phyloP scores from a whole-genome alignment of 768 basidiomycete species.

The Xerocomellus chrysenteron region DNA sequence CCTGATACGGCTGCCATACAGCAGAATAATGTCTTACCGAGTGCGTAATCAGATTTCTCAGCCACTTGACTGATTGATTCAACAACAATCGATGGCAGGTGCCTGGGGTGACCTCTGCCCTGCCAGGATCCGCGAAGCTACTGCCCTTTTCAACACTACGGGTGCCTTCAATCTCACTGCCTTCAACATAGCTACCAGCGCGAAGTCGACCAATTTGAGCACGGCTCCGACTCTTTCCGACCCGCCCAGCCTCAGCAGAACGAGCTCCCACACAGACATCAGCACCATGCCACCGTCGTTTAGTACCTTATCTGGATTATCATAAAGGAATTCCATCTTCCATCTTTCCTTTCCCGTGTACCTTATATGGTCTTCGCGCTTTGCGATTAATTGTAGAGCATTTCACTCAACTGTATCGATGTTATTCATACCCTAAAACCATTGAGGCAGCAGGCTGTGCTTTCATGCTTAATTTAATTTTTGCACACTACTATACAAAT shows the following conservation, averaged over 20 bases:
- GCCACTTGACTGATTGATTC: not conserved
- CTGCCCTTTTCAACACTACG: conserved; percentile 16
- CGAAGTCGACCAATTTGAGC: not conserved
- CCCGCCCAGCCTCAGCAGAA: not conserved
- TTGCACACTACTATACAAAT: not conserved
- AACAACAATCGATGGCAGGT: conserved; percentile 6
- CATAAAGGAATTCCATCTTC: not conserved
- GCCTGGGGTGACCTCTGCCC: conserved; percentile 25
- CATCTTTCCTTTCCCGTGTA: not conserved
- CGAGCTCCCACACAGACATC: conserved; percentile 14
- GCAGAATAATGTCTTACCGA: conserved; percentile 18
- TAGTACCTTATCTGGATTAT: conserved; percentile 7
- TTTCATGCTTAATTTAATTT: no score
- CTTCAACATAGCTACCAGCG: conserved; percentile 5
- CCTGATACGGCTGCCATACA: conserved; percentile 16
- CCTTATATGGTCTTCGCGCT: not conserved
- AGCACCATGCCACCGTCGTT: conserved; percentile 16
- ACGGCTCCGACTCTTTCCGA: not conserved
- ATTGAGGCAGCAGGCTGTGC: not conserved
- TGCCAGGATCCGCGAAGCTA: conserved; percentile 12
- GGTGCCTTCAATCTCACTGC: conserved; percentile 19
- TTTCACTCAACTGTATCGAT: not conserved
- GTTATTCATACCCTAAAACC: not conserved
- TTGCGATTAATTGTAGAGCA: not conserved
- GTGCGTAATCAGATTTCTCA: conserved; percentile 11